Percentiles rank a stretch among this genome's conserved stretches.
phyloP scores from a whole-genome alignment of 73 alveolate genomes.

The Uronychia setigera region DNA sequence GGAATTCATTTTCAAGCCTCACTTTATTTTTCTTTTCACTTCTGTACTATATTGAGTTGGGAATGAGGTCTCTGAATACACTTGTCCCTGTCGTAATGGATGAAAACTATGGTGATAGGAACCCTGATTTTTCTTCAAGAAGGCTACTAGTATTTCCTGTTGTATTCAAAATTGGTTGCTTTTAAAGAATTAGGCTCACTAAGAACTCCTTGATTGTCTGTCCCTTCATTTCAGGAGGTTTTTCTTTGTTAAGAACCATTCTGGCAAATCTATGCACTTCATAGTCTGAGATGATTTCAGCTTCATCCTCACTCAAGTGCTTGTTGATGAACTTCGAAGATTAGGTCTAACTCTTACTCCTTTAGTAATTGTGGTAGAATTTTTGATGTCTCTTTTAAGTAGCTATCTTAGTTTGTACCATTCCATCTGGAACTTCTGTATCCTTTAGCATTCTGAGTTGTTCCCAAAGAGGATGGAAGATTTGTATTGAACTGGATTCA shows the following conservation, averaged over 20 bases:
- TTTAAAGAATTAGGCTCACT: no score
- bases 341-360: background rate
- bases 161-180: no score
- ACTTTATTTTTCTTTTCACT: no score
- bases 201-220: no score
- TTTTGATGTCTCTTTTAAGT: background rate
- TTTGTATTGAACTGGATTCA: background rate
- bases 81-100: no score
- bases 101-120: no score
- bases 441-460: background rate
- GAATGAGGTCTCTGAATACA: no score
- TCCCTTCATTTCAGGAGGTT: background rate
- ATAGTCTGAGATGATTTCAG: background rate
- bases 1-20: no score
- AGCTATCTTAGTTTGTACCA: background rate
- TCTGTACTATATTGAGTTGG: no score
- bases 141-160: no score
- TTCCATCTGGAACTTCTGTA: background rate
- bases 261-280: background rate
- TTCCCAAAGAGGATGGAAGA: background rate
- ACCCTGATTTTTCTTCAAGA: no score
- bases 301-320: background rate
- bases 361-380: background rate
- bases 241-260: background rate
- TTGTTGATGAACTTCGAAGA: background rate